Percentiles rank a stretch among this genome's conserved stretches.
These are phyloP conservation scores for Dendrobium officinale DNA, from an alignment of 106 monocot genomes.

Conservation along the genomic window DNA sequence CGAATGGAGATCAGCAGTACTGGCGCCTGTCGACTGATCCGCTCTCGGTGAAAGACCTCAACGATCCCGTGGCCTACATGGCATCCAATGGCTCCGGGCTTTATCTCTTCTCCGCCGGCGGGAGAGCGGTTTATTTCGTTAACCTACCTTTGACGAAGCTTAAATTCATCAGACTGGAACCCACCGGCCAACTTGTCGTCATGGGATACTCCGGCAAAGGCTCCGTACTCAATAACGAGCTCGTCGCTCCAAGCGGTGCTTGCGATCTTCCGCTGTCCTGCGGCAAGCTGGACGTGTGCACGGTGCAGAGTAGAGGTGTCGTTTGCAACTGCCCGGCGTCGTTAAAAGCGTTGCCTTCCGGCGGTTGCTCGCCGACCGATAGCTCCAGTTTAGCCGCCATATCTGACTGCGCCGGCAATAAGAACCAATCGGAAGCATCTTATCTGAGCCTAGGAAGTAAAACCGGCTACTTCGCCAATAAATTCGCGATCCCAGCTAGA, in stretches of 20 bases:
- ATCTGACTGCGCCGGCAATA: not conserved
- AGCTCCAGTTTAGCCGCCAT: constrained; percentile 26
- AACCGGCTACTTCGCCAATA: constrained; percentile 49
- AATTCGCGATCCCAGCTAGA: constrained; percentile 17
- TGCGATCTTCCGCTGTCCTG: constrained; percentile 71
- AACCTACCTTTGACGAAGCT: constrained; percentile 9
- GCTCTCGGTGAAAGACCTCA: constrained; percentile 24
- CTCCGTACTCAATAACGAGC: not conserved
- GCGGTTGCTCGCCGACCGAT: constrained; percentile 47
- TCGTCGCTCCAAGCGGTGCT: constrained; percentile 34
- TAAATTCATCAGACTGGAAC: constrained; percentile 30
- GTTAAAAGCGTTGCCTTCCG: constrained; percentile 14
- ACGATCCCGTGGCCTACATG: constrained; percentile 32
- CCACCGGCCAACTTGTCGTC: constrained; percentile 35
- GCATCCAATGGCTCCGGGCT: constrained; percentile 46
- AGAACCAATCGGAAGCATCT: constrained; percentile 1
- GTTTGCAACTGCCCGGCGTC: constrained; percentile 46
- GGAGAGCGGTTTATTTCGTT: constrained; percentile 12
- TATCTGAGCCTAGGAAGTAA: constrained; percentile 28
- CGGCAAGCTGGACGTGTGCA: constrained; percentile 42
- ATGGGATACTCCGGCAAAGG: constrained; percentile 12
- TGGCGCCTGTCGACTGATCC: constrained; percentile 59
- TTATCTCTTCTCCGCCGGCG: constrained; percentile 22
- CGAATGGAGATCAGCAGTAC: constrained; percentile 32
- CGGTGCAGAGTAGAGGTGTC: constrained; percentile 5